A percentile compares a stretch with the other conserved stretches of the same genome.
Evolutionary conservation across 1,284 basidiomycete genomes (phyloP).

Genomic region (Athelia sp.): DNA sequence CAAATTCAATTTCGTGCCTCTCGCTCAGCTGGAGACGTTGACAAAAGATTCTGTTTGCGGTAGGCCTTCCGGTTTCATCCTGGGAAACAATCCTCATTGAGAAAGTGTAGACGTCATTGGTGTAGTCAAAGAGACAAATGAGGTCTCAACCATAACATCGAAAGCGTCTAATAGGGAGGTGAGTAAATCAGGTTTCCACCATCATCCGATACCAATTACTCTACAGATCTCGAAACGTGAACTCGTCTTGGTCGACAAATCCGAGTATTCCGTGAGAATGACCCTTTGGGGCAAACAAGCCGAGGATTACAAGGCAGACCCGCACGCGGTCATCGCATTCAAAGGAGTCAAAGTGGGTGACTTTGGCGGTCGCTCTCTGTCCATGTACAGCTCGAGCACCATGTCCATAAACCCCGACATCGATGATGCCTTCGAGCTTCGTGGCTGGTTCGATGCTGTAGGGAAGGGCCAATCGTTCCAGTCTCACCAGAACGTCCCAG

Average conservation of each 20-base stretch:
- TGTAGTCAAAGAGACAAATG: conserved; percentile 76
- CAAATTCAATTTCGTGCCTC: conserved; percentile 79
- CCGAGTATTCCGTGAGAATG: conserved; percentile 75
- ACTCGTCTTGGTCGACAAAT: conserved; percentile 83
- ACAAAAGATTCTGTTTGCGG: conserved; percentile 79
- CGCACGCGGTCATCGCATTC: conserved; percentile 82
- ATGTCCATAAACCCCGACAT: conserved; percentile 90
- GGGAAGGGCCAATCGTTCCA: conserved; percentile 66
- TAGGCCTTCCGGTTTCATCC: conserved; percentile 30
- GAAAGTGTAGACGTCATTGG: conserved; percentile 72
- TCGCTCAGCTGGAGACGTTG: conserved; percentile 59
- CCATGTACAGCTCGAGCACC: conserved; percentile 61
- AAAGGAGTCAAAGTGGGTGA: conserved; percentile 95
- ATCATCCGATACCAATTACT: conserved; percentile 7
- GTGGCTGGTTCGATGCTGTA: conserved; percentile 87
- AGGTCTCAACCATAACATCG: conserved; percentile 66
- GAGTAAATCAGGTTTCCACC: conserved; percentile 15
- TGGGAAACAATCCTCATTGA: conserved; percentile 13
- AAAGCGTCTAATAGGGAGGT: conserved; percentile 71
- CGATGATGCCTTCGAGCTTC: conserved; percentile 76
- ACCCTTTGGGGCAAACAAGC: conserved; percentile 98
- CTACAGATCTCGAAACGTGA: conserved; percentile 82
- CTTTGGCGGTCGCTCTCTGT: conserved; percentile 87
- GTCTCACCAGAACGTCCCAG: conserved; percentile 52
- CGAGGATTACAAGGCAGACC: conserved; percentile 63